Evolutionary conservation across 176 grass and related monocot species (phyloP), one percentile per base, ranked within the genome.

Genomic region (Cocos nucifera): DNA sequence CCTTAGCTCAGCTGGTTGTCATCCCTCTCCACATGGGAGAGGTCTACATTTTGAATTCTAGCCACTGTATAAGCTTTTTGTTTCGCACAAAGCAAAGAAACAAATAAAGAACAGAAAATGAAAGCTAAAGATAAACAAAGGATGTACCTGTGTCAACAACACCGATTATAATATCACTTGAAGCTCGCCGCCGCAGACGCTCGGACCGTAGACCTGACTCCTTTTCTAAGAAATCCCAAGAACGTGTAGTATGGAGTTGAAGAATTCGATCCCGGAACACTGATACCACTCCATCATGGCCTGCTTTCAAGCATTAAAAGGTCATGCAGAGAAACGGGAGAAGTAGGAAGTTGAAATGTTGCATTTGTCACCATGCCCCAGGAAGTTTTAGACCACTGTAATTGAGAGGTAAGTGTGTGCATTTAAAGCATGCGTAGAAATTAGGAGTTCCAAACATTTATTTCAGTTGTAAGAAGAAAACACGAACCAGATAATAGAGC

Each of bases 211-310:
- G 84, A 10, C 92, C 87, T 22, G 87, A 97, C 66, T 97, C 80
- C 22, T 26, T 50, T 18, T 87, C 80, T 19, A 97, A 73, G 64
- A 97, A 97, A 73, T 90, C 87, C 92, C 92, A 97, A 20, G 92
- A 97, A 2, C 92, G 80, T 16, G 92, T 97, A 16, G 92, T 97
- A 71, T 97, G 92, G 48, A 97, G 92, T 62, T 97, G 73, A 50
- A 97, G 92, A 58, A 75, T 50, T 35, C 78, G 83, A 58, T 97
- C 87, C 15, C 30, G 76, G 65, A 97, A 91, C 56, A 97, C 87
- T 16, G 92, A 97, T 72, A 97, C 71, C 32, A 91, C 87, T 35
- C 58, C 55, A 72, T 91, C 84, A 63, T 85, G 78, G 3, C 21
- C 87, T 91, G 71, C 30, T 39, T 75, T 66, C 22, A 50, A 20